Evolutionary conservation across 805 yeast genomes (phyloP).

Genomic region (Candida multigemmis): DNA sequence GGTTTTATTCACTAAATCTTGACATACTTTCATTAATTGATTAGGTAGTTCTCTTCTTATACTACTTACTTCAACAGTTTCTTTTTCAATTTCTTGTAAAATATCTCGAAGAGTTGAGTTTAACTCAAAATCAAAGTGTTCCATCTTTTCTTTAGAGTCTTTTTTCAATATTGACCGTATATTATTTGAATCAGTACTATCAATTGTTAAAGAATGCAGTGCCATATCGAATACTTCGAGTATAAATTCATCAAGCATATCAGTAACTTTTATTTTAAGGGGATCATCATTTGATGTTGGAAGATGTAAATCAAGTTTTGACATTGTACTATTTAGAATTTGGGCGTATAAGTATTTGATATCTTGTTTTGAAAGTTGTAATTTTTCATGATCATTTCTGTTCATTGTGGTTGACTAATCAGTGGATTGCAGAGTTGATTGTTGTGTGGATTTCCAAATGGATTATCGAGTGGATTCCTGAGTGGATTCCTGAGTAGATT

Average conservation of each 20-base stretch:
- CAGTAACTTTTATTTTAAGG: constrained; percentile 34
- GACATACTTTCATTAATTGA: constrained; percentile 26
- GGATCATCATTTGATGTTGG: constrained; percentile 38
- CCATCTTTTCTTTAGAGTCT: constrained; percentile 35
- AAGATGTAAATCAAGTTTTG: constrained; percentile 40
- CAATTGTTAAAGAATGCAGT: constrained; percentile 46
- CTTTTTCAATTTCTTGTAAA: constrained; percentile 53
- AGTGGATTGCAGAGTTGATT: no score
- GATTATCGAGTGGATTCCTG: not conserved
- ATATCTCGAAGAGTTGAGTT: constrained; percentile 50
- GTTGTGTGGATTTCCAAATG: not conserved
- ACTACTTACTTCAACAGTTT: constrained; percentile 47
- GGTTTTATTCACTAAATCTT: constrained; percentile 17
- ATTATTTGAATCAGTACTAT: constrained; percentile 35
- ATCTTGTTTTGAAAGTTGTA: constrained; percentile 45
- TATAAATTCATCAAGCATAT: constrained; percentile 36
- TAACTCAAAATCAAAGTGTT: constrained; percentile 61
- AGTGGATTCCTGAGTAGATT: no score
- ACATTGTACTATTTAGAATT: constrained; percentile 30
- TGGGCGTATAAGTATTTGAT: constrained; percentile 39
- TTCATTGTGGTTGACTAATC: no score
- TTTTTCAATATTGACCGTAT: constrained; percentile 16
- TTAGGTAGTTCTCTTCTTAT: constrained; percentile 47
- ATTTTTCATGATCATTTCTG: constrained; percentile 23
- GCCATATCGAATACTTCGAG: constrained; percentile 49